phyloP scores from a whole-genome alignment of 345 rosid genomes.

The Rhodomyrtus tomentosa region DNA sequence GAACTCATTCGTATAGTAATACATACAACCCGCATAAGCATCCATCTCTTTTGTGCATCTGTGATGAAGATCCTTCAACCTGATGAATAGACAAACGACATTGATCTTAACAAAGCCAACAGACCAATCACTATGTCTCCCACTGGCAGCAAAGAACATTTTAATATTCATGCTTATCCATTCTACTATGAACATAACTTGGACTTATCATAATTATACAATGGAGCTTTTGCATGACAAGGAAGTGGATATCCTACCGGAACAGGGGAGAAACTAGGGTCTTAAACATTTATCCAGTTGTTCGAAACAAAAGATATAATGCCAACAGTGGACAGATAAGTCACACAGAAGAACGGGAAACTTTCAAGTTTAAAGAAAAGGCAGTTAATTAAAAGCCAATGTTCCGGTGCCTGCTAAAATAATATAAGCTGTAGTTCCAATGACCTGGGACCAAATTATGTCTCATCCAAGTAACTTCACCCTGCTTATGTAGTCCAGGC shows the following conservation, averaged over 20 bases:
- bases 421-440: background rate
- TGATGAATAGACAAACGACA: constrained; percentile 6
- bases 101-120: background rate
- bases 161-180: background rate
- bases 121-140: background rate
- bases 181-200: background rate
- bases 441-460: background rate
- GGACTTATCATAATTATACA: background rate
- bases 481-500: background rate
- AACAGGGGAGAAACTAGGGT: background rate
- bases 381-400: background rate
- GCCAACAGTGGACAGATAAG: background rate
- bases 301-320: background rate
- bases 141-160: background rate
- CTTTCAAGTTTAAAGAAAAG: background rate
- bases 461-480: background rate
- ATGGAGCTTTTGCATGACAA: background rate
- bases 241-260: background rate
- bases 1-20: constrained; percentile 89
- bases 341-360: background rate
- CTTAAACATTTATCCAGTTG: background rate
- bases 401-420: background rate
- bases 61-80: constrained; percentile 89
- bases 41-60: constrained; percentile 91
- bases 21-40: constrained; percentile 88